A percentile compares a stretch with the other conserved stretches of the same genome.
phyloP scores from a whole-genome alignment of 2,329 filamentous ascomycete genomes.

The Alternaria arborescens region DNA sequence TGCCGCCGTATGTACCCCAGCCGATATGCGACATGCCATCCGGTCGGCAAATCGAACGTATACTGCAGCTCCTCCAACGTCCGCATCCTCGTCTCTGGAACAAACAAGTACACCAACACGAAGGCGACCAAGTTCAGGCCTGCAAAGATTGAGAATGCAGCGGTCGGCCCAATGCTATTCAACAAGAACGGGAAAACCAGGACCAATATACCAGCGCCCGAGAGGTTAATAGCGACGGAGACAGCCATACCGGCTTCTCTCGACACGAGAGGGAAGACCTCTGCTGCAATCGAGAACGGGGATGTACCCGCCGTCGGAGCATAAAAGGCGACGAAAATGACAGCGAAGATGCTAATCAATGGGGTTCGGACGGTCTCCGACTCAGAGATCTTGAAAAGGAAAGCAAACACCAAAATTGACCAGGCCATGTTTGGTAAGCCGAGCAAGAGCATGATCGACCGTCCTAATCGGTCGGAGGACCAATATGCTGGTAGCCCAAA shows the following conservation, averaged over 20 bases:
- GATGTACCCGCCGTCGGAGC: constrained; percentile 33
- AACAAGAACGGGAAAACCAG: constrained; percentile 51
- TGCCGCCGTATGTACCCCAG: constrained; percentile 22
- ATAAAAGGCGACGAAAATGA: constrained; percentile 31
- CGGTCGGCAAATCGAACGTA: constrained; percentile 33
- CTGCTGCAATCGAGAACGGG: constrained; percentile 34
- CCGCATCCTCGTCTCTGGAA: constrained; percentile 37
- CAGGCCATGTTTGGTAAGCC: constrained; percentile 36
- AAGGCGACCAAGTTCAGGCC: constrained; percentile 39
- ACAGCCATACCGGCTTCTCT: constrained; percentile 41
- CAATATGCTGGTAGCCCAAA: constrained; percentile 32
- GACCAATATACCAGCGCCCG: constrained; percentile 50
- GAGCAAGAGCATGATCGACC: constrained; percentile 29
- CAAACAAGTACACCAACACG: constrained; percentile 37
- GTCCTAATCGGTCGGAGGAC: constrained; percentile 29
- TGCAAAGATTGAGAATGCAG: constrained; percentile 50
- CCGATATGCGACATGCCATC: constrained; percentile 31
- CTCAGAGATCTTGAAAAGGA: constrained; percentile 26
- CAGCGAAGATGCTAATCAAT: constrained; percentile 25
- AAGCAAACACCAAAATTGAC: constrained; percentile 33
- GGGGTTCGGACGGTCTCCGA: constrained; percentile 16
- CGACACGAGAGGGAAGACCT: constrained; percentile 34
- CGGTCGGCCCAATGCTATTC: constrained; percentile 38
- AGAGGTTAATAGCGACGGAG: constrained; percentile 50
- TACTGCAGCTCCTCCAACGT: constrained; percentile 37